Percentiles rank a stretch among this genome's conserved stretches.
phyloP scores from a whole-genome alignment of 176 grass and related monocot genomes.

The Metroxylon sagu region DNA sequence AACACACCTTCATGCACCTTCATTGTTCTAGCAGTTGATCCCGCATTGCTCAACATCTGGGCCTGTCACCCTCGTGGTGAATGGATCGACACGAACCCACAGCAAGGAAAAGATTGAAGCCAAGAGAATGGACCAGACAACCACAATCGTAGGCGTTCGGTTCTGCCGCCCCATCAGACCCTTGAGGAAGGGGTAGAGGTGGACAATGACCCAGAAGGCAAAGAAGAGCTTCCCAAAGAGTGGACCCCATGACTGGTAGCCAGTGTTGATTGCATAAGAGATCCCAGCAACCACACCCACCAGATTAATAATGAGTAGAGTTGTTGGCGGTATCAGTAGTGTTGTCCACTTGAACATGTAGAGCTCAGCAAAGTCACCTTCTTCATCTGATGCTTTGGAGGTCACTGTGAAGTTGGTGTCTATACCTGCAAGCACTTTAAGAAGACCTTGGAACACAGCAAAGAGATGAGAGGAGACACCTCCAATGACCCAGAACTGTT shows the following conservation, averaged over 20 bases:
- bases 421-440: slow-evolving; percentile 68
- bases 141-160: slow-evolving; percentile 58
- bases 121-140: slow-evolving; percentile 71
- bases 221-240: slow-evolving; percentile 84
- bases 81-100: slow-evolving; percentile 78
- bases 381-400: slow-evolving; percentile 68
- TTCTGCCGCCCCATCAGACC: slow-evolving; percentile 75
- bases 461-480: slow-evolving; percentile 74
- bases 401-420: slow-evolving; percentile 82
- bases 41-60: slow-evolving; percentile 39
- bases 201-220: slow-evolving; percentile 71
- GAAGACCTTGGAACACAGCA: slow-evolving; percentile 65
- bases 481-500: slow-evolving; percentile 83
- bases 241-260: slow-evolving; percentile 72
- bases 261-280: slow-evolving; percentile 71
- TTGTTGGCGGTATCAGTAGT: slow-evolving; percentile 70
- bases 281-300: slow-evolving; percentile 61
- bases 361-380: slow-evolving; percentile 56
- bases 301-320: slow-evolving; percentile 69
- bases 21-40: slow-evolving; percentile 57
- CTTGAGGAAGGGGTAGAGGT: slow-evolving; percentile 78
- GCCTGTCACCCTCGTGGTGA: slow-evolving; percentile 64
- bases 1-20: slow-evolving; percentile 5
- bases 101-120: slow-evolving; percentile 73
- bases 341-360: slow-evolving; percentile 89